Percentiles rank a stretch among this genome's conserved stretches.
These are phyloP conservation scores for Umbilicaria muhlenbergii DNA, from an alignment of 495 filamentous ascomycete species.

Conservation along the genomic window DNA sequence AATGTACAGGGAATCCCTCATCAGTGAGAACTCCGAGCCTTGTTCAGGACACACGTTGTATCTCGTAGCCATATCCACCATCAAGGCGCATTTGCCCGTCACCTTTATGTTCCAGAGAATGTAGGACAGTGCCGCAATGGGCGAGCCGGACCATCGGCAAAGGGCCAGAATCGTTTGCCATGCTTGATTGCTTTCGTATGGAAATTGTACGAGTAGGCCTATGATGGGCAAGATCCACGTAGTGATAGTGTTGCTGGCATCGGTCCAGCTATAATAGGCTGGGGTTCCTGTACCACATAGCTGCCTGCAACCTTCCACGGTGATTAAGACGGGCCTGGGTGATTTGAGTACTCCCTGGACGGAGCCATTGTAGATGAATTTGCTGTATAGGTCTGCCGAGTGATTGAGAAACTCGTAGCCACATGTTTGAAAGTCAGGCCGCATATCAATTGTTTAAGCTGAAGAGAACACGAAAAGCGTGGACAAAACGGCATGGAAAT, in stretches of 20 bases:
- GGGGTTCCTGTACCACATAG: slow-evolving; percentile 18
- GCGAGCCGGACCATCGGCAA: slow-evolving; percentile 24
- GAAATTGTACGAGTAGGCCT: slow-evolving; percentile 29
- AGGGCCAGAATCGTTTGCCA: slow-evolving; percentile 19
- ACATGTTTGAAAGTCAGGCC: slow-evolving; percentile 5
- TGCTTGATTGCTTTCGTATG: slow-evolving; percentile 30
- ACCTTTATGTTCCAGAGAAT: slow-evolving; percentile 35
- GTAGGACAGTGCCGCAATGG: slow-evolving; percentile 23
- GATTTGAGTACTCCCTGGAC: not conserved
- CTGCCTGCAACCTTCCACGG: slow-evolving; percentile 15
- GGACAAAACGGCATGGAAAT: not conserved
- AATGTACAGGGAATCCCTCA: slow-evolving; percentile 32
- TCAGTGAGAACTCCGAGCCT: slow-evolving; percentile 21
- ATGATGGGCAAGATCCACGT: slow-evolving; percentile 30
- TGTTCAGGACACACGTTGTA: slow-evolving; percentile 19
- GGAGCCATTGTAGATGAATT: slow-evolving; percentile 7
- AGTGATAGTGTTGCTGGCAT: slow-evolving; percentile 22
- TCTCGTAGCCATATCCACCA: slow-evolving; percentile 27
- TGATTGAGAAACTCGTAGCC: slow-evolving; percentile 4
- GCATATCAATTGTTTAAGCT: not conserved
- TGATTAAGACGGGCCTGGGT: slow-evolving; percentile 1
- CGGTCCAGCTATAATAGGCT: slow-evolving; percentile 21
- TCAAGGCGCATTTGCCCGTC: slow-evolving; percentile 27
- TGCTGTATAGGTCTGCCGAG: not conserved
- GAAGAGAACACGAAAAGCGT: not conserved